These are phyloP conservation scores for Plasmopara viticola DNA, from an alignment of 352 stramenopile species.

Conservation along the genomic window DNA sequence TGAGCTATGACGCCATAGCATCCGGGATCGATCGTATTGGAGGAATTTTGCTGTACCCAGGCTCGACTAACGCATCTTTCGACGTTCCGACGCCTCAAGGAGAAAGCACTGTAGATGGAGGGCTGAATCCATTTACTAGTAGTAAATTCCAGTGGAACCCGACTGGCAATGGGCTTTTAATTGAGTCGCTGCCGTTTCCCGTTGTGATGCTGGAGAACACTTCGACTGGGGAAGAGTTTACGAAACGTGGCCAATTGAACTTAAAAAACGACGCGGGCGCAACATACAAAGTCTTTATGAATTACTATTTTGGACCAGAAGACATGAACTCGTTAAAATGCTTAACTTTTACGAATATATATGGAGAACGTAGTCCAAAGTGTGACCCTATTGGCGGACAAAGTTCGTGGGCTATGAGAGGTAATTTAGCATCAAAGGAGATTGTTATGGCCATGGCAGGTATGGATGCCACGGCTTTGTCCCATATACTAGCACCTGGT, in stretches of 20 bases:
- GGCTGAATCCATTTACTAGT: constrained; percentile 60
- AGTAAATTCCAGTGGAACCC: constrained; percentile 66
- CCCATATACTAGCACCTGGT: constrained; percentile 60
- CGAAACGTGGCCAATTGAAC: constrained; percentile 56
- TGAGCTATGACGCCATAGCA: constrained; percentile 33
- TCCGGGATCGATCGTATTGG: constrained; percentile 32
- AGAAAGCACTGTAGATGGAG: constrained; percentile 42
- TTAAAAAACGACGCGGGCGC: constrained; percentile 29
- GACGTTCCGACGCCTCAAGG: constrained; percentile 54
- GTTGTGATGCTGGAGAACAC: constrained; percentile 59
- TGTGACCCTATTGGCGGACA: constrained; percentile 79
- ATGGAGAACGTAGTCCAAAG: constrained; percentile 49
- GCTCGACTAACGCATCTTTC: constrained; percentile 43
- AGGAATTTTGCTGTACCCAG: constrained; percentile 57
- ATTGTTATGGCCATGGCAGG: constrained; percentile 66
- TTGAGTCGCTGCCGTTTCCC: constrained; percentile 42
- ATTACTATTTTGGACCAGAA: constrained; percentile 78
- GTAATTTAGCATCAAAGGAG: constrained; percentile 39
- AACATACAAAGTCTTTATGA: constrained; percentile 74
- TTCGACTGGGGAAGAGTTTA: constrained; percentile 32
- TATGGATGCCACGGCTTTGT: constrained; percentile 74
- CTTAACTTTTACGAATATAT: constrained; percentile 72
- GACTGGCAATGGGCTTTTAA: constrained; percentile 39
- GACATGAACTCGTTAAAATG: constrained; percentile 70
- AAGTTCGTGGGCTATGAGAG: constrained; percentile 60